Evolutionary conservation across 495 filamentous ascomycete genomes (phyloP).

Genomic region (Neurospora pannonica): DNA sequence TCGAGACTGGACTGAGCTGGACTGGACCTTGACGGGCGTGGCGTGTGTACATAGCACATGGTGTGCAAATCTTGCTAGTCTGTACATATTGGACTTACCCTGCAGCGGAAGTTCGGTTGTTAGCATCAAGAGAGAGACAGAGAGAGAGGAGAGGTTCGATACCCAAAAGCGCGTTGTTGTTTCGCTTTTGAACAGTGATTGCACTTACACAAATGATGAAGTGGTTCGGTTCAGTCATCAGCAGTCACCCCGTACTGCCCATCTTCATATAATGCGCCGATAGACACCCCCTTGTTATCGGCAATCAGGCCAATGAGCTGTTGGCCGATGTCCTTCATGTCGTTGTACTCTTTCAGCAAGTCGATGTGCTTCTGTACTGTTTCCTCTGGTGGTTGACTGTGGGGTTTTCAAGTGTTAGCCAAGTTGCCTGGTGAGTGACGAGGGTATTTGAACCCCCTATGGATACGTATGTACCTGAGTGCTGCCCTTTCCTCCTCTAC

Average conservation of each 20-base stretch:
- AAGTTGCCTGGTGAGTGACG: background rate
- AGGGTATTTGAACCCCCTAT: background rate
- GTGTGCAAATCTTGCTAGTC: background rate
- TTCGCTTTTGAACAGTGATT: background rate
- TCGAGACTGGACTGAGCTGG: background rate
- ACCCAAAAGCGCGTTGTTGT: background rate
- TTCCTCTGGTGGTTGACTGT: conserved; percentile 12
- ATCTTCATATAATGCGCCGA: conserved; percentile 49
- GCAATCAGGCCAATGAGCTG: conserved; percentile 67
- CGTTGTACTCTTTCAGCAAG: conserved; percentile 68
- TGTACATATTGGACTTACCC: background rate
- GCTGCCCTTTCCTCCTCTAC: background rate
- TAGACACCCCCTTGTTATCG: conserved; percentile 53
- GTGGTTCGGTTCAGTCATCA: conserved; percentile 5
- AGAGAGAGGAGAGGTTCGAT: background rate
- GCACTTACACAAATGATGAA: background rate
- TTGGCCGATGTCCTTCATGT: conserved; percentile 64
- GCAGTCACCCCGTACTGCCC: conserved; percentile 31
- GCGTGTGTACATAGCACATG: background rate
- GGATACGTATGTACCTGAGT: conserved; percentile 4
- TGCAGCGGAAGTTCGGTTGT: background rate
- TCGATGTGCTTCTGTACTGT: conserved; percentile 54
- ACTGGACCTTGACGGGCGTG: background rate
- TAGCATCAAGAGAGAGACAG: background rate
- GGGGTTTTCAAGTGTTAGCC: background rate